Conservation (phyloP, 768 basidiomycete species). For the Russula lepida region DNA sequence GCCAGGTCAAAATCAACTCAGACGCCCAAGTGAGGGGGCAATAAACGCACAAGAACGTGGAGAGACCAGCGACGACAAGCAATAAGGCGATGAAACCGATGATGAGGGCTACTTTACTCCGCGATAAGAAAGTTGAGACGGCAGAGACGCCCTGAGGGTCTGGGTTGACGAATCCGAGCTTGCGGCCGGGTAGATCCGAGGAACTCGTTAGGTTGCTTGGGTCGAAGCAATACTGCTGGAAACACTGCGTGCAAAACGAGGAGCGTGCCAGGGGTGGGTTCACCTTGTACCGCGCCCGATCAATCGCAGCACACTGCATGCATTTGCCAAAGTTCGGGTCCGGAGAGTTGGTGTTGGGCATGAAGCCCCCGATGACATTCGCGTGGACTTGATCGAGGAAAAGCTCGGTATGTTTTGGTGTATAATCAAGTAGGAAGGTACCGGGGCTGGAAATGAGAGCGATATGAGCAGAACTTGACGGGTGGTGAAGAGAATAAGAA, state of each 20-base stretch:
- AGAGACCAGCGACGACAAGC: slow-evolving; percentile 33
- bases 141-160: slow-evolving; percentile 43
- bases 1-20: background rate
- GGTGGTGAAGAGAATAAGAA: background rate
- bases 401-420: slow-evolving; percentile 40
- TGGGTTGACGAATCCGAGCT: slow-evolving; percentile 44
- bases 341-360: slow-evolving; percentile 46
- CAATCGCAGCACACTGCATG: slow-evolving; percentile 61
- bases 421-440: slow-evolving; percentile 57
- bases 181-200: slow-evolving; percentile 30
- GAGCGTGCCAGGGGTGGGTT: slow-evolving; percentile 22
- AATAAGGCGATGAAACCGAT: slow-evolving; percentile 40
- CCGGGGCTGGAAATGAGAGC: slow-evolving; percentile 33
- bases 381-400: slow-evolving; percentile 55
- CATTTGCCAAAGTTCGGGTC: slow-evolving; percentile 55
- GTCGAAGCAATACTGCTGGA: slow-evolving; percentile 28
- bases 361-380: slow-evolving; percentile 52
- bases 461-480: background rate
- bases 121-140: slow-evolving; percentile 36
- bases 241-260: slow-evolving; percentile 24
- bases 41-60: slow-evolving; percentile 29
- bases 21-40: background rate
- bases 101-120: slow-evolving; percentile 40
- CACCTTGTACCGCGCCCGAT: slow-evolving; percentile 23
- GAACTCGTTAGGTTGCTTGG: slow-evolving; percentile 22